phyloP scores from a whole-genome alignment of 1,139 yeast species.

The Saccharomyces hybrid region DNA sequence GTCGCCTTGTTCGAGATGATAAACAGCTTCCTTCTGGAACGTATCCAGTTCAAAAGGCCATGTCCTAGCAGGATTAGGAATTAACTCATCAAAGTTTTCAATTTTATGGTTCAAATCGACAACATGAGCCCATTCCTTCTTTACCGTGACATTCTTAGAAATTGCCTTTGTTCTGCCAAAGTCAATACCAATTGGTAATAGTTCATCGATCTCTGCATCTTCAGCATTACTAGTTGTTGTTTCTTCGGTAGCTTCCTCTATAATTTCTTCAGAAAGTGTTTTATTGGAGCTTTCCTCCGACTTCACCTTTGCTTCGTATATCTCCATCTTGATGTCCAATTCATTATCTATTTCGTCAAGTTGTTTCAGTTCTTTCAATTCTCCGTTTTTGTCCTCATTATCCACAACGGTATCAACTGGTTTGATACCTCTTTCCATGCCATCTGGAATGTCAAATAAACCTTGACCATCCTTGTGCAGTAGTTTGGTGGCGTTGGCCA shows the following conservation, averaged over 20 bases:
- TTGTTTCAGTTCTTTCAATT: conserved; percentile 18
- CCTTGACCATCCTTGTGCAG: conserved; percentile 70
- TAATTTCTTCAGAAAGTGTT: conserved; percentile 14
- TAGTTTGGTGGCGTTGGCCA: conserved; percentile 31
- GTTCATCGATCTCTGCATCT: conserved; percentile 52
- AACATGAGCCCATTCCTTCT: conserved; percentile 87
- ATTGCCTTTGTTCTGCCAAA: conserved; percentile 38
- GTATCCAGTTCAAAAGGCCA: conserved; percentile 94
- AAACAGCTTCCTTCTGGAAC: conserved; percentile 94
- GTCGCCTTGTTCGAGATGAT: conserved; percentile 92
- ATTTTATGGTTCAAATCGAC: conserved; percentile 80
- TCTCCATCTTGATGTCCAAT: conserved; percentile 24
- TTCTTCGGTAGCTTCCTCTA: conserved; percentile 3
- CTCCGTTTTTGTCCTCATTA: conserved; percentile 11
- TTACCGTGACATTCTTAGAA: conserved; percentile 34
- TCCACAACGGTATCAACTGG: conserved; percentile 16
- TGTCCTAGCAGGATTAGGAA: conserved; percentile 85
- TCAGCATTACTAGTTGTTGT: conserved; percentile 2
- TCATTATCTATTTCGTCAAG: conserved; percentile 29
- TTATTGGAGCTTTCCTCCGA: conserved; percentile 28
- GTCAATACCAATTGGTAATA: conserved; percentile 60
- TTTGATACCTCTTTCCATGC: conserved; percentile 65
- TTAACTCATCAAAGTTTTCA: conserved; percentile 75
- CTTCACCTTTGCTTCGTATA: conserved; percentile 23
- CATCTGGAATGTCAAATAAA: conserved; percentile 74